Percentiles rank a stretch among this genome's conserved stretches.
Evolutionary conservation across 495 filamentous ascomycete species (phyloP).

Genomic region (Hypoxylon fuscum): DNA sequence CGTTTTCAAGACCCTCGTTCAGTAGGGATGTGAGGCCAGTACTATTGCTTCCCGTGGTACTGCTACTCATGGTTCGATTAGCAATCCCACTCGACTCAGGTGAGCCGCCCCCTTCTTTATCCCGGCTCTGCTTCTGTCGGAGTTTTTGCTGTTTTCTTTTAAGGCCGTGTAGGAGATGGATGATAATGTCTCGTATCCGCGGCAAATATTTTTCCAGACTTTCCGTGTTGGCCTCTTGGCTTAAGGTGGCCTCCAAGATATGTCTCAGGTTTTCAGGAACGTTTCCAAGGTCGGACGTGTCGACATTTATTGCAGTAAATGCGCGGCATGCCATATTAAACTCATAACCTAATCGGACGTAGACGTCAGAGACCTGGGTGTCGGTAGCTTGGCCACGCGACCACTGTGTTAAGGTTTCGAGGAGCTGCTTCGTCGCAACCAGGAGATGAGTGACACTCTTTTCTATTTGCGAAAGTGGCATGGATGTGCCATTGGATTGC

Average conservation of each 20-base stretch:
- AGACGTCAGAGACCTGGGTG: conserved; percentile 95
- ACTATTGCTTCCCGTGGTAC: conserved; percentile 67
- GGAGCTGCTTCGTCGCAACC: conserved; percentile 95
- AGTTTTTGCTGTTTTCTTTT: conserved; percentile 96
- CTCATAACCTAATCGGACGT: conserved; percentile 95
- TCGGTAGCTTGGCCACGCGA: conserved; percentile 90
- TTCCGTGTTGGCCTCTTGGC: conserved; percentile 92
- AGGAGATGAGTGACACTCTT: conserved; percentile 98
- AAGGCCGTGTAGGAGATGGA: conserved; percentile 92
- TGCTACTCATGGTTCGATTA: conserved; percentile 70
- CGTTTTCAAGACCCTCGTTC: conserved; percentile 66
- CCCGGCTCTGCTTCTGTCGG: conserved; percentile 79
- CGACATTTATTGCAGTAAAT: conserved; percentile 94
- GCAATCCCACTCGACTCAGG: conserved; percentile 51
- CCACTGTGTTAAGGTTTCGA: conserved; percentile 97
- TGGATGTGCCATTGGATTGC: conserved; percentile 54
- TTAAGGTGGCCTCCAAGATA: conserved; percentile 94
- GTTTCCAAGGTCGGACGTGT: conserved; percentile 90
- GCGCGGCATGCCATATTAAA: conserved; percentile 98
- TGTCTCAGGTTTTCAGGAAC: conserved; percentile 89
- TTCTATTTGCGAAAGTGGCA: conserved; percentile 88
- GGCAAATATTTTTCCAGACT: conserved; percentile 93
- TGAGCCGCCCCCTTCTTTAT: conserved; percentile 63
- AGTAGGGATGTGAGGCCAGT: conserved; percentile 71
- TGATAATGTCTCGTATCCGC: conserved; percentile 95